phyloP scores from a whole-genome alignment of 129 eudicot genomes.

The Flaveria robusta region DNA sequence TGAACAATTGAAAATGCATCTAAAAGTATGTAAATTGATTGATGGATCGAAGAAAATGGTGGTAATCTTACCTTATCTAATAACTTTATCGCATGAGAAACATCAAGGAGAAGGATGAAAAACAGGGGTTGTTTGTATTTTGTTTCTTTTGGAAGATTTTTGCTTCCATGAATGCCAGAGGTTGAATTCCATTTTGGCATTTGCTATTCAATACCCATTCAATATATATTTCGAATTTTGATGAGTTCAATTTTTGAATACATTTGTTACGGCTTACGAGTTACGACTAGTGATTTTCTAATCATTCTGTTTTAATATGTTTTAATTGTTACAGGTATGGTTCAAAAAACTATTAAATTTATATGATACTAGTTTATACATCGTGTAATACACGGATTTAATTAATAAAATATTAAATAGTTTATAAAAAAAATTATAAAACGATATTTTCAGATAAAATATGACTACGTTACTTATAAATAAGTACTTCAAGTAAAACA shows the following conservation, averaged over 20 bases:
- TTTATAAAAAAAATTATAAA: too few species aligned
- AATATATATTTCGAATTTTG: background rate
- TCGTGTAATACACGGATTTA: too few species aligned
- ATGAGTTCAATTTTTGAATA: background rate
- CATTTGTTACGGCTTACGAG: too few species aligned
- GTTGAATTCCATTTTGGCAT: constrained; percentile 11
- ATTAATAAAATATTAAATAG: too few species aligned
- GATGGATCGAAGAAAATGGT: constrained; percentile 21
- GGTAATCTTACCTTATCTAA: constrained; percentile 21
- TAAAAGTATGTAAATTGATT: background rate
- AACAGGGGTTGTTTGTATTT: constrained; percentile 17
- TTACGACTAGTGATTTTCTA: too few species aligned
- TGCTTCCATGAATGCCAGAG: constrained; percentile 22
- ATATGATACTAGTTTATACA: too few species aligned
- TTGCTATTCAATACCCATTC: background rate
- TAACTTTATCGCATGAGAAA: constrained; percentile 24
- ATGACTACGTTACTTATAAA: too few species aligned
- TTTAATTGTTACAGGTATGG: too few species aligned
- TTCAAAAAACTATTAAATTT: too few species aligned
- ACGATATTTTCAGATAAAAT: too few species aligned
- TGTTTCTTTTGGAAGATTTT: constrained; percentile 21
- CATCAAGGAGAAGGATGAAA: constrained; percentile 23
- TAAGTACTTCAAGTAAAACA: too few species aligned
- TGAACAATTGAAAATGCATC: constrained; percentile 20
- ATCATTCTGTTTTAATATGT: too few species aligned